Percentiles rank a stretch among this genome's conserved stretches.
phyloP scores from a whole-genome alignment of 148 eudicot genomes.

The Cornus suecica region DNA sequence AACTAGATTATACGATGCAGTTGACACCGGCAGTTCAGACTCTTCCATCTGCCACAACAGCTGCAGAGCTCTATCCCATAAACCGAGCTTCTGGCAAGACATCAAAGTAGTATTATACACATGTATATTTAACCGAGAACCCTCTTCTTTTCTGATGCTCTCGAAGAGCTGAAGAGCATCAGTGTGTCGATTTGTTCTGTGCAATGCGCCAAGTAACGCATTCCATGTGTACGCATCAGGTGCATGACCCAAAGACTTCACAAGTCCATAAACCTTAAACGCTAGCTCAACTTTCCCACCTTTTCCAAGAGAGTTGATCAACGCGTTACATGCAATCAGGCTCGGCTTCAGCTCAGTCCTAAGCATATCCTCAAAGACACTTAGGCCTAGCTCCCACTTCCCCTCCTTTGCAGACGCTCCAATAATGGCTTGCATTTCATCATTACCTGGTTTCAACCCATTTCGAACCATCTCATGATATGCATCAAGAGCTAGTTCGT shows the following conservation, averaged over 20 bases:
- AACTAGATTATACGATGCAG: constrained; percentile 58
- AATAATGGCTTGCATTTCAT: constrained; percentile 56
- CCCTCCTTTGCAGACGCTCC: constrained; percentile 63
- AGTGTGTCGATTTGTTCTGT: constrained; percentile 39
- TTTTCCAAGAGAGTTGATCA: constrained; percentile 58
- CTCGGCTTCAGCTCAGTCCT: constrained; percentile 43
- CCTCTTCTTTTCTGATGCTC: constrained; percentile 34
- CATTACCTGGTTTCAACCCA: constrained; percentile 36
- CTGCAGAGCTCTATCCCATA: constrained; percentile 59
- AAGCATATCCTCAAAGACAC: constrained; percentile 41
- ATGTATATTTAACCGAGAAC: constrained; percentile 29
- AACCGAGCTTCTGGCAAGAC: constrained; percentile 57
- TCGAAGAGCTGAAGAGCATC: constrained; percentile 53
- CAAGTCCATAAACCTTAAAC: constrained; percentile 30
- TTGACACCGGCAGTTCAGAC: constrained; percentile 38
- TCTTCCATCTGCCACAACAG: constrained; percentile 58
- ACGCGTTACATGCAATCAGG: constrained; percentile 50
- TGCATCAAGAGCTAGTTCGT: constrained; percentile 59
- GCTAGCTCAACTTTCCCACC: constrained; percentile 48
- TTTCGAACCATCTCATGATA: constrained; percentile 47
- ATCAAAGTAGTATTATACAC: constrained; percentile 47
- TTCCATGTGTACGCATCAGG: constrained; percentile 71
- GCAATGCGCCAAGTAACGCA: constrained; percentile 49
- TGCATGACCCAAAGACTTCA: constrained; percentile 34
- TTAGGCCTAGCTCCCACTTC: constrained; percentile 41